Evolutionary conservation across 2,329 filamentous ascomycete species (phyloP), one percentile per base, ranked within the genome.

Genomic region (Botrytis tulipae): DNA sequence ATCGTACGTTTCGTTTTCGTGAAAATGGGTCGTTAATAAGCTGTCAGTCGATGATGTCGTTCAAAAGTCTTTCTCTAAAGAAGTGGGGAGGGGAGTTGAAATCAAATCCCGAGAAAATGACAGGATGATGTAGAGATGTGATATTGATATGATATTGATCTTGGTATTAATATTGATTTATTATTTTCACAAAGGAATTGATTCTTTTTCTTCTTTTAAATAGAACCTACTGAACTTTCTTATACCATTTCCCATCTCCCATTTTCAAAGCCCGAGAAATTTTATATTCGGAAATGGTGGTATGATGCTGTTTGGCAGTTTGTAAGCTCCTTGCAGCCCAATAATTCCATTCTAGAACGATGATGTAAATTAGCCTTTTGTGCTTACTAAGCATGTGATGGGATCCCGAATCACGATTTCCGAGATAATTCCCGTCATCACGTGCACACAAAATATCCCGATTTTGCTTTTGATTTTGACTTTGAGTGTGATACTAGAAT

Each of bases 361-460:
- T 68, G 65, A 68, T 42, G 65, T 57, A 68, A 57, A 32, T 32
- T 32, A 32, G 22, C 44, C 29, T 25, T 3, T 9, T 37, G 37
- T 40, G 37, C 37, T 40, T 10, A 35, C 35, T 35, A 35, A 35
- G 35, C 5, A 6, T 67, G 35, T 67, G 40, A 46, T 22, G 40
- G 18, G 35, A 68, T 68, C 37, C 66, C 66, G 66, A 69, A 69
- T 32, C 3, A 69, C 66, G 66, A 57, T 69, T 37, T 29, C 66
- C 66, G 66, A 69, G 66, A 69, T 57, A 69, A 69, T 69, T 57
- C 66, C 66, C 12, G 9, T 42, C 37, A 10, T 40, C n/a, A 29
- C 51, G 51, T 57, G n/a, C 51, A 57, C 7, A 9, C 14, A 32
- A 8, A 8, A 18, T 9, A 57, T 32, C n/a, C n/a, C 32, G 51